phyloP scores from a whole-genome alignment of 2,329 filamentous ascomycete species.

The Diaporthe ampelina region DNA sequence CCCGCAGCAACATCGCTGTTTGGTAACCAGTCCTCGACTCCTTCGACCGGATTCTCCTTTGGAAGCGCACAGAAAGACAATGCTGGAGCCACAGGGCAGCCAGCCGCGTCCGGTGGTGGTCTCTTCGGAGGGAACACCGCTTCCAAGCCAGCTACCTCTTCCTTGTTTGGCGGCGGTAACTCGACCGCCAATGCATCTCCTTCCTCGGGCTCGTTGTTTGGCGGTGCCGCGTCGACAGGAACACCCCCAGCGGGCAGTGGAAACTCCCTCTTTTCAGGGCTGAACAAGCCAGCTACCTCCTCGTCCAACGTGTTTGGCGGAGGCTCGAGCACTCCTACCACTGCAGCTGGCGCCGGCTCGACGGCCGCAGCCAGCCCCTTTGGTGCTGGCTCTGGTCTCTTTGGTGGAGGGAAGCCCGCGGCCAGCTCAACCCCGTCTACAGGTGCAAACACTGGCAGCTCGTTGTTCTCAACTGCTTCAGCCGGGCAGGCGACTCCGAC shows the following conservation, averaged over 20 bases:
- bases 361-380: constrained; percentile 35
- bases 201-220: constrained; percentile 50
- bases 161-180: constrained; percentile 35
- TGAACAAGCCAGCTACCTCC: constrained; percentile 39
- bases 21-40: constrained; percentile 46
- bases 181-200: constrained; percentile 48
- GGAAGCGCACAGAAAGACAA: constrained; percentile 46
- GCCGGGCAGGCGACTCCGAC: constrained; percentile 56
- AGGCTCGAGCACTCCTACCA: constrained; percentile 41
- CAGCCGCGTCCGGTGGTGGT: constrained; percentile 43
- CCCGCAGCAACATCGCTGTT: constrained; percentile 60
- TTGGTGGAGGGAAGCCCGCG: constrained; percentile 43
- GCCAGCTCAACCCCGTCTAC: constrained; percentile 41
- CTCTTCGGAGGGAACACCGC: constrained; percentile 50
- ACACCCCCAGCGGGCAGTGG: constrained; percentile 47
- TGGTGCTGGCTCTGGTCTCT: constrained; percentile 45
- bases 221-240: constrained; percentile 46
- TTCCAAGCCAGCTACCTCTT: constrained; percentile 24
- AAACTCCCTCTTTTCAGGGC: constrained; percentile 46
- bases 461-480: constrained; percentile 46
- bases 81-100: constrained; percentile 37
- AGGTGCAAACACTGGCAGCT: constrained; percentile 39
- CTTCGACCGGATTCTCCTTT: constrained; percentile 56
- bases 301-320: constrained; percentile 47
- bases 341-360: constrained; percentile 37